These are phyloP conservation scores for Phytophthora kernoviae DNA, from an alignment of 352 stramenopile species.

Conservation along the genomic window DNA sequence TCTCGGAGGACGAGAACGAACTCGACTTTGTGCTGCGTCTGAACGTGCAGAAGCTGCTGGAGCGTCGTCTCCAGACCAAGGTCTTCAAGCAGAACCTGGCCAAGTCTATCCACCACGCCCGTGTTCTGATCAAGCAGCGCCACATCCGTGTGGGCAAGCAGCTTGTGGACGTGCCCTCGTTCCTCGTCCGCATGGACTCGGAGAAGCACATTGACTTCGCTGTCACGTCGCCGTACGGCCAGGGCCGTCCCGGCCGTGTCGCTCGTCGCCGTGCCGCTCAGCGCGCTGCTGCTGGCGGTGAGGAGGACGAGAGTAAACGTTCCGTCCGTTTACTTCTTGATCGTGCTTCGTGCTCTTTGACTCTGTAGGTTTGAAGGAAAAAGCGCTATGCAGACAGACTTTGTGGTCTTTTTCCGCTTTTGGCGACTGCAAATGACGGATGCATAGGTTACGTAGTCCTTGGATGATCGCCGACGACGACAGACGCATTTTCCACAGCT, in stretches of 20 bases:
- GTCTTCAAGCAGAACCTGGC: slow-evolving; percentile 99
- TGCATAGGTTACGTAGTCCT: background rate
- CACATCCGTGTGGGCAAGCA: slow-evolving; percentile 99
- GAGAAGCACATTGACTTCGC: slow-evolving; percentile 99
- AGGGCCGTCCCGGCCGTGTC: slow-evolving; percentile 96
- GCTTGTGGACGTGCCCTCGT: slow-evolving; percentile 98
- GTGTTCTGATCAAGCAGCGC: slow-evolving; percentile 99
- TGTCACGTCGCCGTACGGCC: slow-evolving; percentile 97
- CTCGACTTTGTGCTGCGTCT: slow-evolving; percentile 98
- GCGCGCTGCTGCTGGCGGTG: slow-evolving; percentile 91
- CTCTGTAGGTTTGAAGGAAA: slow-evolving; percentile 19
- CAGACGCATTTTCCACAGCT: slow-evolving; percentile 7
- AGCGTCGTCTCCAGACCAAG: slow-evolving; percentile 98
- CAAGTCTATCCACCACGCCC: slow-evolving; percentile 99
- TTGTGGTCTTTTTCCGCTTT: background rate
- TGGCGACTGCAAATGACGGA: background rate
- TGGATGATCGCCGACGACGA: slow-evolving; percentile 9
- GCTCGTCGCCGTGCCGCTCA: slow-evolving; percentile 94
- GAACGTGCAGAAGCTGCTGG: slow-evolving; percentile 98
- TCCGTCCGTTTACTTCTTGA: slow-evolving; percentile 9
- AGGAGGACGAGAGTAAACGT: slow-evolving; percentile 88
- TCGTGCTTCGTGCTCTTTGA: slow-evolving; percentile 22
- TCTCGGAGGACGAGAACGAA: slow-evolving; percentile 98
- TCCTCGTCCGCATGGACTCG: slow-evolving; percentile 98
- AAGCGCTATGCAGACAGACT: background rate